A percentile compares a stretch with the other conserved stretches of the same genome.
Evolutionary conservation across 202 grass and related monocot species (phyloP).

Genomic region (Brachypodium distachyon): DNA sequence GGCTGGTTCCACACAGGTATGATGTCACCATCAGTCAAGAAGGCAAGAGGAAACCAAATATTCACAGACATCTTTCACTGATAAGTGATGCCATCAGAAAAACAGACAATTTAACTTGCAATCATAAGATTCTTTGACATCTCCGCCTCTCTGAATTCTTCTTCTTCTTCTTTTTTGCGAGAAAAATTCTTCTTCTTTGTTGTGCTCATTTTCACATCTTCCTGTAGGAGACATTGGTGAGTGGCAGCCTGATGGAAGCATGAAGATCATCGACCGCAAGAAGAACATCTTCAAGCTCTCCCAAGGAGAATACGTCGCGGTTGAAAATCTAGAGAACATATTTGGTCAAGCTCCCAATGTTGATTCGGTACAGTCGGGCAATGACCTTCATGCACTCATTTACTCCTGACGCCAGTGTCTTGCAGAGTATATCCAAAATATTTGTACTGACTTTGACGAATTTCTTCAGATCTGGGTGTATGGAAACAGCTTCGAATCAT

Average conservation of each 20-base stretch:
- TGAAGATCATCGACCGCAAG: slow-evolving; percentile 98
- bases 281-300: slow-evolving; percentile 99
- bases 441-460: neutral
- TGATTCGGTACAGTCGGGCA: slow-evolving; percentile 54
- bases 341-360: slow-evolving; percentile 70
- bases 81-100: neutral
- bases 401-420: neutral
- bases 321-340: slow-evolving; percentile 96
- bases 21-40: neutral
- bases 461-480: slow-evolving; percentile 81
- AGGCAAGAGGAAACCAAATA: neutral
- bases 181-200: neutral
- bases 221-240: slow-evolving; percentile 85
- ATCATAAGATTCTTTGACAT: neutral
- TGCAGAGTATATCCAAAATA: neutral
- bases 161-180: neutral
- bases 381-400: neutral
- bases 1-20: slow-evolving; percentile 98
- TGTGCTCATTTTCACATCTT: slow-evolving; percentile 3
- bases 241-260: slow-evolving; percentile 80
- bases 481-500: slow-evolving; percentile 91
- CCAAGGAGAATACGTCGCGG: slow-evolving; percentile 91
- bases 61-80: neutral
- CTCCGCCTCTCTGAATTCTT: neutral
- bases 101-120: slow-evolving; percentile 1